Evolutionary conservation across 768 basidiomycete genomes (phyloP).

Genomic region (Amanita molliuscula): DNA sequence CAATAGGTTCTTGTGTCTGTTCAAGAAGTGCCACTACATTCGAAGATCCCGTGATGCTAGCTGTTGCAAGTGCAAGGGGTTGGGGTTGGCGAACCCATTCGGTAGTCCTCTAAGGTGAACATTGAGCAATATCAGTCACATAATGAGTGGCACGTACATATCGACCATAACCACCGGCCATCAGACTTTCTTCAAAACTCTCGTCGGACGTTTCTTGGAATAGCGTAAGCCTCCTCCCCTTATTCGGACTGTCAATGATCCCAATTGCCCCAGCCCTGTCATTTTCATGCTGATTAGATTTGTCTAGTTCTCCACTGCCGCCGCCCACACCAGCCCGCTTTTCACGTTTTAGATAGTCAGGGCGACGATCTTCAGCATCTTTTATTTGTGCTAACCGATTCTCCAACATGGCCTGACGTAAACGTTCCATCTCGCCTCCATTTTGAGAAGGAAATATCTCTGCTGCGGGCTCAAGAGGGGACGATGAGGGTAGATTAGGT

Average conservation of each 20-base stretch:
- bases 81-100: constrained; percentile 54
- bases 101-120: constrained; percentile 33
- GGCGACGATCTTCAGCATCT: constrained; percentile 53
- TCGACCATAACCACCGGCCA: constrained; percentile 72
- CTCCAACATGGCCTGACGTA: constrained; percentile 42
- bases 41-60: constrained; percentile 30
- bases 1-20: constrained; percentile 25
- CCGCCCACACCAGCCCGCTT: constrained; percentile 37
- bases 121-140: not conserved
- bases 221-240: constrained; percentile 61
- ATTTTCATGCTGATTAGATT: constrained; percentile 20
- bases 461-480: constrained; percentile 13
- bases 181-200: constrained; percentile 77
- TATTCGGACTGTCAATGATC: constrained; percentile 59
- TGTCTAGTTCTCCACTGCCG: constrained; percentile 27
- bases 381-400: constrained; percentile 37
- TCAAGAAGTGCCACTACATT: constrained; percentile 33
- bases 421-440: constrained; percentile 51
- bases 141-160: constrained; percentile 41
- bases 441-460: constrained; percentile 13
- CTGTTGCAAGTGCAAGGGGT: constrained; percentile 31
- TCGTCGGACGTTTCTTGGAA: constrained; percentile 80
- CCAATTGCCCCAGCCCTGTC: constrained; percentile 32
- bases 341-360: constrained; percentile 60
- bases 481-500: constrained; percentile 15